Percentiles rank a stretch among this genome's conserved stretches.
These are phyloP conservation scores for Lactarius trivialis DNA, from an alignment of 768 basidiomycete genomes.

Conservation along the genomic window DNA sequence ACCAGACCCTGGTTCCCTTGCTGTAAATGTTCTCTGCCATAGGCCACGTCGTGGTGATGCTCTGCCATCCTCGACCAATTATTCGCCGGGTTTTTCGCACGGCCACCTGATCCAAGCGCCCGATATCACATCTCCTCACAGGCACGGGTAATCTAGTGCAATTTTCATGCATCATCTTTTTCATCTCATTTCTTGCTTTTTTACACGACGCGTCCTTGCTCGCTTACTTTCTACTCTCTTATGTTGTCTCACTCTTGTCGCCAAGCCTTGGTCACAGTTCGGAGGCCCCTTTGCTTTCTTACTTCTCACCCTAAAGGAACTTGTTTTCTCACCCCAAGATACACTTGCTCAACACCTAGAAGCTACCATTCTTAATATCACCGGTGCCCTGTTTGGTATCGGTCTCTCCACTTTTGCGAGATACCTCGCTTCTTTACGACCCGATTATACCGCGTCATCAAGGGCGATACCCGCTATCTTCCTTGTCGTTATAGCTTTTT, in stretches of 20 bases:
- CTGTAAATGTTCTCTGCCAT: constrained; percentile 93
- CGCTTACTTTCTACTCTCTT: constrained; percentile 40
- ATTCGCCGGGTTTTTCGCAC: constrained; percentile 10
- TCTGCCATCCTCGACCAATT: not conserved
- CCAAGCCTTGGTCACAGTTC: constrained; percentile 35
- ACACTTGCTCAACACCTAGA: constrained; percentile 45
- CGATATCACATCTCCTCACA: not conserved
- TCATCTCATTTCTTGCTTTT: constrained; percentile 12
- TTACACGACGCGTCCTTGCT: constrained; percentile 33
- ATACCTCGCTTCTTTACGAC: constrained; percentile 29
- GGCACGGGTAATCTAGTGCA: not conserved
- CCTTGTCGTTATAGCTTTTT: constrained; percentile 35
- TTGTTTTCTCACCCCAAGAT: constrained; percentile 42
- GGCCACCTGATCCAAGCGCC: constrained; percentile 12
- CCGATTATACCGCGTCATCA: constrained; percentile 27
- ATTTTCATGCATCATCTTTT: not conserved
- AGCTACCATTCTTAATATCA: constrained; percentile 37
- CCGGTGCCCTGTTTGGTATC: constrained; percentile 38
- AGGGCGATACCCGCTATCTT: constrained; percentile 38
- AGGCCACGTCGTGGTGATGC: constrained; percentile 24
- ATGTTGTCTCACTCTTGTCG: constrained; percentile 35
- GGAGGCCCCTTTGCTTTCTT: constrained; percentile 39
- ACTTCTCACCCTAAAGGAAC: constrained; percentile 36
- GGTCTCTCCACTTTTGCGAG: constrained; percentile 34
- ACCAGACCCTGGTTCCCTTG: constrained; percentile 88